These are phyloP conservation scores for Centrapalus pauciflorus DNA, from an alignment of 129 eudicot genomes.

Conservation along the genomic window DNA sequence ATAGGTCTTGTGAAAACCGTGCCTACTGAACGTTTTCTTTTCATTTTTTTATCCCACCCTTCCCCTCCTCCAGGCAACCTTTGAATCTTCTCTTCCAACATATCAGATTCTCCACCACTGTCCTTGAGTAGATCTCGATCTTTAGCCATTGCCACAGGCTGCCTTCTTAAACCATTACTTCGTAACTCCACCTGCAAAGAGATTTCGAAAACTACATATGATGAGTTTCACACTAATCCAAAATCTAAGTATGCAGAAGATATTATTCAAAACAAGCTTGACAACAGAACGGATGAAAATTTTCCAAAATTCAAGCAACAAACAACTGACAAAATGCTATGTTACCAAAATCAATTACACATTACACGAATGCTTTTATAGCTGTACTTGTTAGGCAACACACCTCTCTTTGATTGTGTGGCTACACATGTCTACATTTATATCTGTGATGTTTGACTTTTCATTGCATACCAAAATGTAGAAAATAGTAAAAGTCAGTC, in stretches of 20 bases:
- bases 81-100: slow-evolving; percentile 65
- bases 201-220: background rate
- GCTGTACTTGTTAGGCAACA: background rate
- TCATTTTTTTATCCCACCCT: slow-evolving; percentile 93
- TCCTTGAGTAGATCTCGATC: slow-evolving; percentile 65
- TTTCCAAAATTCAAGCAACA: background rate
- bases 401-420: background rate
- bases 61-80: slow-evolving; percentile 84
- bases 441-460: background rate
- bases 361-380: background rate
- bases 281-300: background rate
- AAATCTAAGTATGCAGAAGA: slow-evolving; percentile 9
- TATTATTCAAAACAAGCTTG: background rate
- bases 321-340: background rate
- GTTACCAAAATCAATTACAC: slow-evolving; percentile 1
- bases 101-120: slow-evolving; percentile 52
- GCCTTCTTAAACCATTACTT: slow-evolving; percentile 53
- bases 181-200: slow-evolving; percentile 58
- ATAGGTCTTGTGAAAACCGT: slow-evolving; percentile 47
- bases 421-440: background rate
- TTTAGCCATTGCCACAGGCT: slow-evolving; percentile 45
- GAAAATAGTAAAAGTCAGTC: background rate
- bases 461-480: background rate
- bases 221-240: slow-evolving; percentile 7
- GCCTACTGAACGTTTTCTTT: slow-evolving; percentile 84